Percentiles rank a stretch among this genome's conserved stretches.
These are phyloP conservation scores for Lasiodiplodia gonubiensis DNA, from an alignment of 2,329 filamentous ascomycete species.

Conservation along the genomic window DNA sequence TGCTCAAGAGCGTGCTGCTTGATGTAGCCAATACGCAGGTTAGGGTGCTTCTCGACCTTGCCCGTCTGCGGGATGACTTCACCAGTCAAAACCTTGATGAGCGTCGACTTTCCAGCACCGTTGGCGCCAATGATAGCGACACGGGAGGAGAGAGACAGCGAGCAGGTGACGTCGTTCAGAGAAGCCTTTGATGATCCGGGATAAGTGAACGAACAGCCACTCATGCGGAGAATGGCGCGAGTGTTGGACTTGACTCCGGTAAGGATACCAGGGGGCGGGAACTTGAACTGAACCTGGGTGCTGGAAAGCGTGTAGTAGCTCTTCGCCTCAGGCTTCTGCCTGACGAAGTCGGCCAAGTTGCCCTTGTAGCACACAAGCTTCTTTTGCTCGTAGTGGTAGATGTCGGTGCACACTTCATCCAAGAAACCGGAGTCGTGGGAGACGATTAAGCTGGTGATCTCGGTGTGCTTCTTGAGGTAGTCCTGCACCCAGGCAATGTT, in stretches of 20 bases:
- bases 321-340: conserved; percentile 90
- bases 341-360: conserved; percentile 83
- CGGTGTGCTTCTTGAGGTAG: conserved; percentile 92
- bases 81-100: conserved; percentile 96
- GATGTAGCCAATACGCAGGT: conserved; percentile 98
- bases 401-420: conserved; percentile 96
- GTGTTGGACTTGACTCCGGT: conserved; percentile 95
- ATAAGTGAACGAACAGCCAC: conserved; percentile 88
- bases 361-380: conserved; percentile 88
- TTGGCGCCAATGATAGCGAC: conserved; percentile 97
- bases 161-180: conserved; percentile 84
- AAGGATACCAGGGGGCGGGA: conserved; percentile 92
- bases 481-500: conserved; percentile 96
- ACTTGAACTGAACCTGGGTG: conserved; percentile 93
- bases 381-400: conserved; percentile 99
- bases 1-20: conserved; percentile 99
- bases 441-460: conserved; percentile 97
- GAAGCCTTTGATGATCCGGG: conserved; percentile 87
- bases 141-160: conserved; percentile 85
- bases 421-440: conserved; percentile 98
- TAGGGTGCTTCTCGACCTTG: conserved; percentile 97
- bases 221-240: conserved; percentile 94
- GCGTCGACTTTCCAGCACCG: conserved; percentile 95
- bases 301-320: conserved; percentile 96
- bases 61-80: conserved; percentile 83